A percentile compares a stretch with the other conserved stretches of the same genome.
Conservation (phyloP, 163 green algal species). For the Scenedesmus sp. region DNA sequence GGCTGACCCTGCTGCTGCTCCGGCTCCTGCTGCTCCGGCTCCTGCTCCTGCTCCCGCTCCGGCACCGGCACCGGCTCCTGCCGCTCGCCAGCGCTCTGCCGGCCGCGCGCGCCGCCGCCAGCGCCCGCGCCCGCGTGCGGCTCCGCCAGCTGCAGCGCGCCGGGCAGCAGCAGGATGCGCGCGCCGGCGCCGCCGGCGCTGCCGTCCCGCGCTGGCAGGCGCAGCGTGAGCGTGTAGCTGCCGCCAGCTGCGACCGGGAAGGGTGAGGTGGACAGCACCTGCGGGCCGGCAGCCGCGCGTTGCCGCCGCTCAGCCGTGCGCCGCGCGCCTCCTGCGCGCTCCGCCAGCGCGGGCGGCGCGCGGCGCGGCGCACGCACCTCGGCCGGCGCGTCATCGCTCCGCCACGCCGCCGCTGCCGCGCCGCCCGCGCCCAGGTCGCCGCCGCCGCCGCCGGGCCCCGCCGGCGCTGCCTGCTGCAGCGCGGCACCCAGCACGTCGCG, state of each 20-base stretch:
- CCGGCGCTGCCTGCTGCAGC: background rate
- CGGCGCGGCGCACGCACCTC: background rate
- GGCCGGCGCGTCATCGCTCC: background rate
- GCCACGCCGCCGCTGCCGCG: background rate
- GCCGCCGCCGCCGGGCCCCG: background rate
- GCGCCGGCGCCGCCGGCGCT: background rate
- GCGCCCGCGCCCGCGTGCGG: background rate
- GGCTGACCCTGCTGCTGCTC: background rate
- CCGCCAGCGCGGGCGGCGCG: background rate
- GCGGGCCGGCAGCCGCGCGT: no score
- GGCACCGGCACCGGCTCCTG: background rate
- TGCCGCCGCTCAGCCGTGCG: no score
- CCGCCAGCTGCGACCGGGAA: conserved; percentile 25
- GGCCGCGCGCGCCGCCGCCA: background rate
- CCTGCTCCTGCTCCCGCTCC: background rate
- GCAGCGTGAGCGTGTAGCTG: conserved; percentile 16
- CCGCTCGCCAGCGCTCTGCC: background rate
- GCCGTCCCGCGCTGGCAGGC: background rate
- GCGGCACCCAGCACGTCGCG: background rate
- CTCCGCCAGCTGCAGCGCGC: background rate
- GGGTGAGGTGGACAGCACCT: conserved; percentile 2
- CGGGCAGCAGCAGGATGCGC: background rate
- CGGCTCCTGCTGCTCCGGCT: conserved; percentile 14
- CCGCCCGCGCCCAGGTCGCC: background rate
- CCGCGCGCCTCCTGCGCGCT: background rate